Evolutionary conservation across 768 basidiomycete genomes (phyloP).

Genomic region (Suillus subaureus): DNA sequence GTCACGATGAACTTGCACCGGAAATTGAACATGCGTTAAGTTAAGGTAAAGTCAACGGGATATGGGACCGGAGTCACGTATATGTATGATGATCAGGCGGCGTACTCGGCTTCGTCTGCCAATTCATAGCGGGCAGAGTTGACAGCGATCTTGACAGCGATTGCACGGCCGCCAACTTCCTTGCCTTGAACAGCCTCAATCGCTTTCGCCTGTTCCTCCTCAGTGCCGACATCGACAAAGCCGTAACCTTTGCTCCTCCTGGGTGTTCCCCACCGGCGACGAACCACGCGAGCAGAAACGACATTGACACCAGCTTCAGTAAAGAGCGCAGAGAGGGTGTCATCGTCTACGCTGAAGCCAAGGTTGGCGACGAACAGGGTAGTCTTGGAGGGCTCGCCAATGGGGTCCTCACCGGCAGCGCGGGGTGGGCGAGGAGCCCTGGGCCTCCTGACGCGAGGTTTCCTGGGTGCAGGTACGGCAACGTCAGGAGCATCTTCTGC

Average conservation of each 20-base stretch:
- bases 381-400: constrained; percentile 85
- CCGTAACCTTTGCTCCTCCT: constrained; percentile 96
- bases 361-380: constrained; percentile 98
- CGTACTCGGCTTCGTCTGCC: constrained; percentile 37
- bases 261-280: constrained; percentile 79
- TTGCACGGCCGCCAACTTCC: constrained; percentile 80
- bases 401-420: constrained; percentile 79
- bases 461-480: constrained; percentile 42
- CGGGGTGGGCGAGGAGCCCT: constrained; percentile 62
- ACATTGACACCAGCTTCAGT: constrained; percentile 83
- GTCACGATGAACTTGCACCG: constrained; percentile 30
- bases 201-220: constrained; percentile 91
- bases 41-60: constrained; percentile 29
- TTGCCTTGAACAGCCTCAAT: constrained; percentile 86
- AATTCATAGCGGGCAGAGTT: constrained; percentile 68
- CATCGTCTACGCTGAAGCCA: constrained; percentile 91
- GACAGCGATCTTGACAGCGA: constrained; percentile 96
- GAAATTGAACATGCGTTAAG: constrained; percentile 26
- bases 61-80: constrained; percentile 21
- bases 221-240: constrained; percentile 91
- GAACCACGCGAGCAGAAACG: constrained; percentile 86
- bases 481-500: constrained; percentile 40
- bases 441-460: constrained; percentile 58
- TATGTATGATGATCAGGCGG: constrained; percentile 22
- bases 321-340: constrained; percentile 78